Evolutionary conservation across 1,284 basidiomycete genomes (phyloP), one percentile per base, ranked within the genome.

Genomic region (Marasmius tenuissimus): DNA sequence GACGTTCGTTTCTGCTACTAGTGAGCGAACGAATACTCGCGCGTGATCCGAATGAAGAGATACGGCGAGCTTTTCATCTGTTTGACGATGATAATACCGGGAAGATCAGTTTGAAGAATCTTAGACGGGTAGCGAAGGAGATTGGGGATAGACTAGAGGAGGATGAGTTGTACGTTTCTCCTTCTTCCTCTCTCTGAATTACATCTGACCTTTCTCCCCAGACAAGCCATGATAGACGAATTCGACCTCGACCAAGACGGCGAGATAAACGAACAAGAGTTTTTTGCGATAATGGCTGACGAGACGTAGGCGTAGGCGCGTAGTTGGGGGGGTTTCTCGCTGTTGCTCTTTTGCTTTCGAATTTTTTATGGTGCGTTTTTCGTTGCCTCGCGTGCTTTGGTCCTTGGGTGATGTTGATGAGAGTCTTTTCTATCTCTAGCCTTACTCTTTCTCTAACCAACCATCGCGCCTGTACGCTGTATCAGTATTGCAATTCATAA

Each of bases 141-240:
- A 89, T 99, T 66, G 97, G 97, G 16, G 97, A 99, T 77, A 85
- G 91, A 57, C 78, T 99, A 65, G 96, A 97, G 70, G 97, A 98
- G 66, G 97, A 99, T 66, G 97, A 99, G 72, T 80, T 99, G 96
- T 98, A 75, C 76, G 96, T 86, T 18, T 64, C 34, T 61, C 62
- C 68, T 62, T 57, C 61, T 34, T 16, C 7, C 39, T 9, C 22
- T 40, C 38, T 4, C 16, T 37, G 37, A 20, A 40, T 22, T 39
- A 45, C 67, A 58, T 63, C 58, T 49, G 27, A 49, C 47, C 45
- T 61, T 8, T 33, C 8, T 38, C 38, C 20, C 8, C 62, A 98
- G 96, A 67, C 94, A 98, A 88, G 97, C 97, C 20, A 99, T 99
- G 97, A 99, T 99, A 71, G 97, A 99, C 71, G 97, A 99, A 78